Percentiles rank a stretch among this genome's conserved stretches.
These are phyloP conservation scores for Diddensiella caesifluorescens DNA, from an alignment of 805 yeast species.

Conservation along the genomic window DNA sequence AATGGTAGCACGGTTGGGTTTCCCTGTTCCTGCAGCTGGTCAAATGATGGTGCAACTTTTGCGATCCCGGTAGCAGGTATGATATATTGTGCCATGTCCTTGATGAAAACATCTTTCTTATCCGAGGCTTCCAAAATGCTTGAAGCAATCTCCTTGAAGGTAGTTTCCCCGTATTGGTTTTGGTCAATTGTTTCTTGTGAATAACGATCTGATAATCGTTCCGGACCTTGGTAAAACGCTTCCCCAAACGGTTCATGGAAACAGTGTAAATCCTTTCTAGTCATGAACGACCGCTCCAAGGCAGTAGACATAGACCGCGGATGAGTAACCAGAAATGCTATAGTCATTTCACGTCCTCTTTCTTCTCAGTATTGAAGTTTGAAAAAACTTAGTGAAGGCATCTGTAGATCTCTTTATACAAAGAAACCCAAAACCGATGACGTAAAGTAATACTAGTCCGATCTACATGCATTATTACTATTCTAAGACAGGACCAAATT, in stretches of 20 bases:
- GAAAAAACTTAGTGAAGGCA: too few species aligned
- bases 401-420: too few species aligned
- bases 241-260: slow-evolving; percentile 29
- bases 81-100: slow-evolving; percentile 28
- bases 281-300: slow-evolving; percentile 24
- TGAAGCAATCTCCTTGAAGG: slow-evolving; percentile 18
- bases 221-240: slow-evolving; percentile 27
- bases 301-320: slow-evolving; percentile 28
- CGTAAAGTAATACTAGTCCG: too few species aligned
- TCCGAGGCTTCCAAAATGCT: slow-evolving; percentile 8
- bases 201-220: slow-evolving; percentile 22
- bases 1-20: slow-evolving; percentile 25
- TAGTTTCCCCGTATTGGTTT: slow-evolving; percentile 13
- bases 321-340: slow-evolving; percentile 23
- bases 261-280: slow-evolving; percentile 19
- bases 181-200: slow-evolving; percentile 12
- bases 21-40: slow-evolving; percentile 1
- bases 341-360: slow-evolving; percentile 12
- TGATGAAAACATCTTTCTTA: slow-evolving; percentile 17
- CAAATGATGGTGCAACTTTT: slow-evolving; percentile 13
- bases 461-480: too few species aligned
- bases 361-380: too few species aligned
- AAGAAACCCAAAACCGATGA: too few species aligned
- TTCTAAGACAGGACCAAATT: too few species aligned
- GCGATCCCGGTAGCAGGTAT: slow-evolving; percentile 18